Base-by-base conservation (phyloP, 768 basidiomycete genomes). In the Coprinopsis sp. region DNA sequence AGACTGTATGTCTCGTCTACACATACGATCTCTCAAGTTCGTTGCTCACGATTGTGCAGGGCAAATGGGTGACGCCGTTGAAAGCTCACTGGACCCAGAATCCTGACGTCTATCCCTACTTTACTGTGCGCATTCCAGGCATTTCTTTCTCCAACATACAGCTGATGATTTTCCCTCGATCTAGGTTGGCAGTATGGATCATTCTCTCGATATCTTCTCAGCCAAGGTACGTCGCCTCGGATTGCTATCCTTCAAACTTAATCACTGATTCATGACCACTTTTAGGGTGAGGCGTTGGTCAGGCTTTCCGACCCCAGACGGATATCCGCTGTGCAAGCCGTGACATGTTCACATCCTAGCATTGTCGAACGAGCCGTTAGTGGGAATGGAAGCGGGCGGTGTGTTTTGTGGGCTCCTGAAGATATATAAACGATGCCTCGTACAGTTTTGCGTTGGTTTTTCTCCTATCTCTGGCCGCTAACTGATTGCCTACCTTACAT, bases 261-360 rank as follows among this genome's bases (percentile, higher is more conserved):
- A 14, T 4, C 33, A 6, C 28, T 10, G 3, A 29, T 8, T 22
- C 8, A 22, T 44, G 36, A 39, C 44, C 16, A 52, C 31, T 37
- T 27, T 23, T 39, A 87, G 81, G 90, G 90, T 12, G 84, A 90
- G 50, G 70, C 81, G 13, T 61, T 92, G 25, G 76, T 82, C 3
- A 74, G 72, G 49, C 64, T 92, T 7, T 64, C 77, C 12, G 86
- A 89, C 61, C 67, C 63, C 33, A 56, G 62, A 22, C 69, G 72
- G 86, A 82, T 91, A 50, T 78, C 84, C 18, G 89, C 90, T 1
- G 83, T 84, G 3, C 90, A 91, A 64, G 88, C 90, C n/a, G 90
- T 91, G n/a, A 88, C 90, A 6, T 87, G 84, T 54, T 88, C 86
- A 12, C 90, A 91, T 60, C 89, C 90, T 0, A 82, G 59, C 46